These are phyloP conservation scores for Cladosporium velox DNA, from an alignment of 2,329 filamentous ascomycete species.

Conservation along the genomic window DNA sequence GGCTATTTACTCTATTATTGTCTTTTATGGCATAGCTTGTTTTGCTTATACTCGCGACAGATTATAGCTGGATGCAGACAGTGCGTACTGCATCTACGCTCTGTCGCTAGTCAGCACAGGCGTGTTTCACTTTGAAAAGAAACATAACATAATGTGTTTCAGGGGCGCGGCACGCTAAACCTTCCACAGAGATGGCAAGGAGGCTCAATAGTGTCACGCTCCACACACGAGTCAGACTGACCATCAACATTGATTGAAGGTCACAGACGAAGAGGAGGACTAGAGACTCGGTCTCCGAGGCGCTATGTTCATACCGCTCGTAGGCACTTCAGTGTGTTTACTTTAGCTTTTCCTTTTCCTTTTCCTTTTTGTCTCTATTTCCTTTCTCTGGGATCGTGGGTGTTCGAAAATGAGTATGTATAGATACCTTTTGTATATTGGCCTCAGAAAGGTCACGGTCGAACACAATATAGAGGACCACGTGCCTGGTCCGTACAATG, in stretches of 20 bases:
- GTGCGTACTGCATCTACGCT: conserved; percentile 1
- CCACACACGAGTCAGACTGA: neutral
- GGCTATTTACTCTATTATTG: conserved; percentile 11
- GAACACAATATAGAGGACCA: conserved; percentile 3
- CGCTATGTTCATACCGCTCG: neutral
- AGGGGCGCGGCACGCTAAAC: conserved; percentile 11
- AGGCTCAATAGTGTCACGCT: neutral
- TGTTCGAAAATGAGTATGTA: conserved; percentile 23
- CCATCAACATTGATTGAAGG: conserved; percentile 3
- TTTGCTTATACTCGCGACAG: neutral
- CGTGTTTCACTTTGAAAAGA: conserved; percentile 21
- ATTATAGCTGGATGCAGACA: neutral
- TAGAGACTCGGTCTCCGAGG: conserved; percentile 1
- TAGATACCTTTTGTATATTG: conserved; percentile 19
- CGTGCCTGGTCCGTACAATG: neutral
- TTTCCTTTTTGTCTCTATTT: conserved; percentile 12
- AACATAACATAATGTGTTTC: conserved; percentile 25
- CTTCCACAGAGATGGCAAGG: conserved; percentile 3
- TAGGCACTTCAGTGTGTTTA: conserved; percentile 13
- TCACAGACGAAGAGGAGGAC: neutral
- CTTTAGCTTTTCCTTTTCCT: conserved; percentile 10
- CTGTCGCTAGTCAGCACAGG: conserved; percentile 3
- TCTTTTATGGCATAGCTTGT: conserved; percentile 13
- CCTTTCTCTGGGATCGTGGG: conserved; percentile 14
- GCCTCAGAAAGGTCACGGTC: conserved; percentile 18